Conservation (phyloP, 2,329 filamentous ascomycete species). For the Fusarium begoniae region DNA sequence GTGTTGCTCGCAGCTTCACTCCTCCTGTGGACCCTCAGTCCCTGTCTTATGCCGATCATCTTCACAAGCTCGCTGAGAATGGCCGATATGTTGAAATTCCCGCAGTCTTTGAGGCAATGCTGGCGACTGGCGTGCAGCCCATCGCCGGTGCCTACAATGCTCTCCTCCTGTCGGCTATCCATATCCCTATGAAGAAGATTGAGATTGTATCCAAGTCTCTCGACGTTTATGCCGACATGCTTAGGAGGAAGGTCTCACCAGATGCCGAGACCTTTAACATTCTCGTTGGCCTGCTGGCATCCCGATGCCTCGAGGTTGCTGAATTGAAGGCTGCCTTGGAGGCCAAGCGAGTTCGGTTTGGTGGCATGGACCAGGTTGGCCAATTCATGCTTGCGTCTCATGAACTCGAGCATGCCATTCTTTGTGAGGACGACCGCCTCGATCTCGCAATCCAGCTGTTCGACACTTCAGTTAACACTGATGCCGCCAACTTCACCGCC, state of each 20-base stretch:
- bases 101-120: slow-evolving; percentile 88
- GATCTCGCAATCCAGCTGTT: slow-evolving; percentile 88
- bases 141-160: slow-evolving; percentile 91
- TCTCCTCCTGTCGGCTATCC: slow-evolving; percentile 83
- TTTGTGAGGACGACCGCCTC: slow-evolving; percentile 87
- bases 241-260: slow-evolving; percentile 81
- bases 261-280: slow-evolving; percentile 89
- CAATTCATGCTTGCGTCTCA: slow-evolving; percentile 90
- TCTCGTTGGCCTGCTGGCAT: slow-evolving; percentile 82
- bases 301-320: slow-evolving; percentile 81
- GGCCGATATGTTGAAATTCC: slow-evolving; percentile 88
- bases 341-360: slow-evolving; percentile 83
- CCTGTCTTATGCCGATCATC: slow-evolving; percentile 78
- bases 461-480: slow-evolving; percentile 73
- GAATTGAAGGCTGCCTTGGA: slow-evolving; percentile 78
- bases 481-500: slow-evolving; percentile 74
- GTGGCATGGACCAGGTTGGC: slow-evolving; percentile 83
- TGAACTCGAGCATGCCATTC: slow-evolving; percentile 85
- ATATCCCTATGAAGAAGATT: slow-evolving; percentile 79
- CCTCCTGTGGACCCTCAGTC: slow-evolving; percentile 71
- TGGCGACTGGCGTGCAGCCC: slow-evolving; percentile 82
- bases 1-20: slow-evolving; percentile 65
- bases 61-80: slow-evolving; percentile 76
- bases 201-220: slow-evolving; percentile 91
- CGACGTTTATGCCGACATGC: slow-evolving; percentile 97